Percentiles rank a stretch among this genome's conserved stretches.
Conservation (phyloP, 805 yeast genomes). For the Cyberlindnera xylosilytica region DNA sequence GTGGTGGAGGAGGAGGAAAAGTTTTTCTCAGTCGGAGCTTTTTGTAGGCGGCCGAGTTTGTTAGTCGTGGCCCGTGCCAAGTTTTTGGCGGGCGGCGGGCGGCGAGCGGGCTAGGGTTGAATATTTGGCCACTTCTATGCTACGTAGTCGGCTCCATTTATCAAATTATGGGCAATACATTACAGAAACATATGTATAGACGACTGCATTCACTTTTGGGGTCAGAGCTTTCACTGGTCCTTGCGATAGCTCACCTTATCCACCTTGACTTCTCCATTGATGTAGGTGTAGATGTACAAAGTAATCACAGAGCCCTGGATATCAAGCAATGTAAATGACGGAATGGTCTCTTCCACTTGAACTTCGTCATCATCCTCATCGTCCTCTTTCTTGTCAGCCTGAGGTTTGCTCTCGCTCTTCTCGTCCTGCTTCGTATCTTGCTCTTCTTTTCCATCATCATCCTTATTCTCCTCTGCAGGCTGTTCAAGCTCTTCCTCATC, state of each 20-base stretch:
- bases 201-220: background rate
- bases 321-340: constrained; percentile 87
- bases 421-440: too few species aligned
- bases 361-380: constrained; percentile 26
- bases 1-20: background rate
- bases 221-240: constrained; percentile 29
- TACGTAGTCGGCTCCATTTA: background rate
- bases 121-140: too few species aligned
- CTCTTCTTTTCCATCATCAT: constrained; percentile 32
- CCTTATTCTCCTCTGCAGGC: constrained; percentile 14
- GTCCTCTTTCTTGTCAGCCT: constrained; percentile 19
- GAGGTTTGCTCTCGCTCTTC: constrained; percentile 39
- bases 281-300: constrained; percentile 77
- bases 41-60: background rate
- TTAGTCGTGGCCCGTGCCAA: background rate
- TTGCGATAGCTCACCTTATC: constrained; percentile 77
- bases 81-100: too few species aligned
- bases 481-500: constrained; percentile 39
- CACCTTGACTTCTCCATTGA: constrained; percentile 82
- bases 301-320: constrained; percentile 78
- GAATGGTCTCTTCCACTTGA: constrained; percentile 38
- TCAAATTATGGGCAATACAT: too few species aligned
- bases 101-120: too few species aligned
- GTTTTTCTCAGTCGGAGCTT: background rate
- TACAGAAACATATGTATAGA: too few species aligned